These are phyloP conservation scores for Colletotrichum sp. DNA, from an alignment of 2,329 filamentous ascomycete genomes.

Conservation along the genomic window DNA sequence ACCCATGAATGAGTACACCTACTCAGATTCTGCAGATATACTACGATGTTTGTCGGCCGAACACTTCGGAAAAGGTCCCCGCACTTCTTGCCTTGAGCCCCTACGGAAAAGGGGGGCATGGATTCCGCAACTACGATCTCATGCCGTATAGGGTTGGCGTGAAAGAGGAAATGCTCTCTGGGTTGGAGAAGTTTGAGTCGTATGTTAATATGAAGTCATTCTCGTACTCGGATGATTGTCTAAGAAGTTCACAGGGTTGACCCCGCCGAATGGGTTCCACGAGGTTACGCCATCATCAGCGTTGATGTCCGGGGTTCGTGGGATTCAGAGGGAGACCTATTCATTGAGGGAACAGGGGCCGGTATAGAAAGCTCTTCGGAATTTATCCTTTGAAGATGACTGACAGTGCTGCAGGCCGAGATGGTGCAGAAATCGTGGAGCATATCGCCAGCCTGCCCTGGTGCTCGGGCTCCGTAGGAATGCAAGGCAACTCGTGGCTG, in stretches of 20 bases:
- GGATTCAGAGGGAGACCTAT: neutral
- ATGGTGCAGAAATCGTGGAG: neutral
- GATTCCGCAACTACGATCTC: neutral
- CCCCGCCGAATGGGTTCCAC: neutral
- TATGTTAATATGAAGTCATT: neutral
- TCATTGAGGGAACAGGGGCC: neutral
- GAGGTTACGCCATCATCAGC: neutral
- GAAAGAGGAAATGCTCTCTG: neutral
- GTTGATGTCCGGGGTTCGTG: neutral
- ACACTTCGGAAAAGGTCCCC: neutral
- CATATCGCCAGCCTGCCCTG: neutral
- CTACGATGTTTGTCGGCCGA: neutral
- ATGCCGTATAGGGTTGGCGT: neutral
- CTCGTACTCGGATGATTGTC: neutral
- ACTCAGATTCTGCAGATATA: neutral
- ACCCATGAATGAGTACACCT: rapidly evolving
- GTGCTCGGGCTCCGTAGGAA: neutral
- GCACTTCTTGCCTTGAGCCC: neutral
- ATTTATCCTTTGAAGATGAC: neutral
- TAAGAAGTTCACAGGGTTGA: neutral
- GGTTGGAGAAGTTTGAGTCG: neutral
- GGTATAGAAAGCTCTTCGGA: neutral
- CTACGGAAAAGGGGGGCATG: neutral
- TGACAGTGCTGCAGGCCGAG: neutral
- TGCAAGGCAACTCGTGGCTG: neutral